Conservation (phyloP, 805 yeast genomes). For the Wickerhamiella cacticola region DNA sequence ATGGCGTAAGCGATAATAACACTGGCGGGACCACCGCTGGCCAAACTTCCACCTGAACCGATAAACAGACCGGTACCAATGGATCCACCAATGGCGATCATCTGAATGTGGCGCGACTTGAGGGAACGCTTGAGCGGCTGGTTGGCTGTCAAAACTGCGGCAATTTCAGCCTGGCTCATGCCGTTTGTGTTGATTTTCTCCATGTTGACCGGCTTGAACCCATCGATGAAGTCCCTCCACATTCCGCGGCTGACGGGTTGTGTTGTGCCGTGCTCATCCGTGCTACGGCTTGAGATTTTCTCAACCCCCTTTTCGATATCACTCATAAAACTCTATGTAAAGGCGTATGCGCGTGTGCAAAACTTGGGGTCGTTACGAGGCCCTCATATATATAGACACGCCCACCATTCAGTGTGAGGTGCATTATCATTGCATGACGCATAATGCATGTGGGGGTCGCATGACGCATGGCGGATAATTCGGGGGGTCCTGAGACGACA, state of each 20-base stretch:
- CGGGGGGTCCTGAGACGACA: background rate
- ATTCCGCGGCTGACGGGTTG: conserved; percentile 5
- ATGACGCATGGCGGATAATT: background rate
- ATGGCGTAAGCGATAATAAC: conserved; percentile 36
- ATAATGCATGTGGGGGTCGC: background rate
- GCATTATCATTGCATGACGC: background rate
- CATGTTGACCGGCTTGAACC: conserved; percentile 20
- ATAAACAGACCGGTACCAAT: conserved; percentile 57
- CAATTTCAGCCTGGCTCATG: conserved; percentile 28
- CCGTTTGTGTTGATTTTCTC: conserved; percentile 18
- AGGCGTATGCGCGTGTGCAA: background rate
- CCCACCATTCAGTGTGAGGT: background rate
- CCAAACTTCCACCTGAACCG: conserved; percentile 37
- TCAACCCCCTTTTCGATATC: conserved; percentile 11
- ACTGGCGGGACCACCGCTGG: conserved; percentile 40
- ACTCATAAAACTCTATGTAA: background rate
- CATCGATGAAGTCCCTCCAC: conserved; percentile 13
- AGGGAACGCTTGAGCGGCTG: conserved; percentile 30
- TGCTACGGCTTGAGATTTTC: background rate
- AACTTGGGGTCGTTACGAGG: no score
- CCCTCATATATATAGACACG: conserved; percentile 3
- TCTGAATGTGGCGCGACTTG: conserved; percentile 31
- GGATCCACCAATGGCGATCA: conserved; percentile 69
- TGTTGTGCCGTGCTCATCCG: conserved; percentile 1
- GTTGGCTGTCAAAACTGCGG: conserved; percentile 16